A percentile compares a stretch with the other conserved stretches of the same genome.
phyloP scores from a whole-genome alignment of 257 asterid species.

The Jaltomata sinuosa region DNA sequence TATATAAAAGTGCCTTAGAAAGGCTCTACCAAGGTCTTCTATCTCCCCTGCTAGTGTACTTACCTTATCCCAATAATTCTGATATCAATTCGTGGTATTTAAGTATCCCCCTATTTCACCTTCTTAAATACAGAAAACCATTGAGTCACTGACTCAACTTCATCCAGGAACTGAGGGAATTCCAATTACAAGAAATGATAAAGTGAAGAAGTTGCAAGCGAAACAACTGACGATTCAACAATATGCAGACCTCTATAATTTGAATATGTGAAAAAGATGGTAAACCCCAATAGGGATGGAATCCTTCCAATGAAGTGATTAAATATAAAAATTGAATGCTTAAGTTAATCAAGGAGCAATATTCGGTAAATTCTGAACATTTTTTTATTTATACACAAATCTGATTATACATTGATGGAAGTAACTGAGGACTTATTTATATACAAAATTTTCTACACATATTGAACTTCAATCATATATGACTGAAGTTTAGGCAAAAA shows the following conservation, averaged over 20 bases:
- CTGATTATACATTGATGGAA: too few species aligned
- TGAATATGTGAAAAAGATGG: not conserved
- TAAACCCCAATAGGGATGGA: constrained; percentile 11
- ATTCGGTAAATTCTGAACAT: constrained; percentile 87
- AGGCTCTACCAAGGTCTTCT: not conserved
- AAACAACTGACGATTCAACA: not conserved
- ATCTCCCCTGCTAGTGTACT: not conserved
- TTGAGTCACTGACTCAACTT: not conserved
- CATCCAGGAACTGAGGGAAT: not conserved
- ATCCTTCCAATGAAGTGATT: constrained; percentile 16
- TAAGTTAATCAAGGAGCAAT: constrained; percentile 69
- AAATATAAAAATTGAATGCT: constrained; percentile 58
- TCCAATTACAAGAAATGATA: not conserved
- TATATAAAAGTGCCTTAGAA: not conserved
- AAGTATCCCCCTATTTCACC: not conserved
- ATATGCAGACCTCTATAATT: not conserved
- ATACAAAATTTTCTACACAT: too few species aligned
- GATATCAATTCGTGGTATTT: too few species aligned
- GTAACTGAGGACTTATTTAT: too few species aligned
- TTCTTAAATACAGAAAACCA: not conserved
- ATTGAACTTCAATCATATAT: too few species aligned
- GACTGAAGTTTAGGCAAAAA: too few species aligned
- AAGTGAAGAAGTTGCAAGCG: not conserved
- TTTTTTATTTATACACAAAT: too few species aligned
- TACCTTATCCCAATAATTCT: too few species aligned